Percentiles rank a stretch among this genome's conserved stretches.
Evolutionary conservation across 1,284 basidiomycete species (phyloP).

Genomic region (Tetrapyrgos nigripes): DNA sequence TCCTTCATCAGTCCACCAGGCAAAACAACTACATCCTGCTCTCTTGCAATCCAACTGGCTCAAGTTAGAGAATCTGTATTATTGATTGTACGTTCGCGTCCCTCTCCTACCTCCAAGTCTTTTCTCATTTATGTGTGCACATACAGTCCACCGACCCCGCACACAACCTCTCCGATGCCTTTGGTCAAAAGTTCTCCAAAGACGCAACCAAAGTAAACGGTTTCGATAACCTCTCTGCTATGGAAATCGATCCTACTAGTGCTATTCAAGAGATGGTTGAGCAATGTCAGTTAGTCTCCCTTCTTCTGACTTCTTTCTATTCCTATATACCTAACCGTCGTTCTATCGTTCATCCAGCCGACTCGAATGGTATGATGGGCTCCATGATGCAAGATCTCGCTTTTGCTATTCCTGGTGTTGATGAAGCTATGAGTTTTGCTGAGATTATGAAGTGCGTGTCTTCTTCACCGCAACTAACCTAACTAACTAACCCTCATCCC

Average conservation of each 20-base stretch:
- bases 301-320: constrained; percentile 18
- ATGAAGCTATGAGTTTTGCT: constrained; percentile 99
- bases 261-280: constrained; percentile 99
- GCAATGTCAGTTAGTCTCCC: constrained; percentile 71
- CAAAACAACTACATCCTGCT: constrained; percentile 96
- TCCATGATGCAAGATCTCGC: constrained; percentile 99
- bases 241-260: constrained; percentile 99
- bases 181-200: constrained; percentile 99
- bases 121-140: not conserved
- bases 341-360: constrained; percentile 81
- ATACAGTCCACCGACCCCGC: constrained; percentile 96
- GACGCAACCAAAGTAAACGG: constrained; percentile 99
- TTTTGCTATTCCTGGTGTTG: constrained; percentile 98
- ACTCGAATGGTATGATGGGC: constrained; percentile 95
- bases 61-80: constrained; percentile 89
- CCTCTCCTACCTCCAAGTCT: not conserved
- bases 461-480: constrained; percentile 7
- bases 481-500: constrained; percentile 57
- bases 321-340: constrained; percentile 5
- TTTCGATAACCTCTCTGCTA: constrained; percentile 95
- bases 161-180: constrained; percentile 98
- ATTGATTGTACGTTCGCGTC: constrained; percentile 80
- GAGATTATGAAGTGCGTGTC: constrained; percentile 98
- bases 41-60: constrained; percentile 93
- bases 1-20: constrained; percentile 50